Evolutionary conservation across 2,329 filamentous ascomycete genomes (phyloP).

Genomic region (Beauveria bassiana): DNA sequence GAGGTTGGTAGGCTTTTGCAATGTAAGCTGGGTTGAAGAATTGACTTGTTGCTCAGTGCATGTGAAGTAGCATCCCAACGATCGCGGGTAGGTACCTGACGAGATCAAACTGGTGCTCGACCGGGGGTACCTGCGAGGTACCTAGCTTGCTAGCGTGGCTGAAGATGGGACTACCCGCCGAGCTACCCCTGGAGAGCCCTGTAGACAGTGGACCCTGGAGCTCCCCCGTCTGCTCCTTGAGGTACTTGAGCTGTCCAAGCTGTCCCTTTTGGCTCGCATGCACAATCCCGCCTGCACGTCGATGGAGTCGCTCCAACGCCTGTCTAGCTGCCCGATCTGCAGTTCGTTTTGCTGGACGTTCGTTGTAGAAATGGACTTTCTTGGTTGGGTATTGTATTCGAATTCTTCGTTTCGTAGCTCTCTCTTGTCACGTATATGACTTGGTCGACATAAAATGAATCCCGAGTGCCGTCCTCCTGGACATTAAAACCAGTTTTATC

Average conservation of each 20-base stretch:
- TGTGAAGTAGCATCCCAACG: background rate
- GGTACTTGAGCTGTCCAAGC: background rate
- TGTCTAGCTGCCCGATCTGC: background rate
- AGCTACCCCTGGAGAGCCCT: constrained; percentile 1
- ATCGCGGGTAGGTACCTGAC: too few relatives aligned
- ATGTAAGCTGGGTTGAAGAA: background rate
- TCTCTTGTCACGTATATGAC: background rate
- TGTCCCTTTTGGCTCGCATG: background rate
- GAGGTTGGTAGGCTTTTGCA: background rate
- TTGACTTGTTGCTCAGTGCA: background rate
- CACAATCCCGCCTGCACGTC: background rate
- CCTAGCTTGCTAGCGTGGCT: background rate
- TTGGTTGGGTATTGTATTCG: background rate
- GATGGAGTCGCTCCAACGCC: background rate
- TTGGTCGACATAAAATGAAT: background rate
- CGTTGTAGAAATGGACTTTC: background rate
- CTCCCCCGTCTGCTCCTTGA: background rate
- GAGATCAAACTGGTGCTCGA: background rate
- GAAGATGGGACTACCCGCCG: background rate
- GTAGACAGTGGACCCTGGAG: too few relatives aligned
- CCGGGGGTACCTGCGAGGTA: background rate
- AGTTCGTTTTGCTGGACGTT: background rate
- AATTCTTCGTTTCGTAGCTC: background rate
- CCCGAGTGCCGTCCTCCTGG: background rate
- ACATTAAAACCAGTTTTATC: constrained; percentile 6